Conservation (phyloP, 2,329 filamentous ascomycete species). For the Xylaria sp. region DNA sequence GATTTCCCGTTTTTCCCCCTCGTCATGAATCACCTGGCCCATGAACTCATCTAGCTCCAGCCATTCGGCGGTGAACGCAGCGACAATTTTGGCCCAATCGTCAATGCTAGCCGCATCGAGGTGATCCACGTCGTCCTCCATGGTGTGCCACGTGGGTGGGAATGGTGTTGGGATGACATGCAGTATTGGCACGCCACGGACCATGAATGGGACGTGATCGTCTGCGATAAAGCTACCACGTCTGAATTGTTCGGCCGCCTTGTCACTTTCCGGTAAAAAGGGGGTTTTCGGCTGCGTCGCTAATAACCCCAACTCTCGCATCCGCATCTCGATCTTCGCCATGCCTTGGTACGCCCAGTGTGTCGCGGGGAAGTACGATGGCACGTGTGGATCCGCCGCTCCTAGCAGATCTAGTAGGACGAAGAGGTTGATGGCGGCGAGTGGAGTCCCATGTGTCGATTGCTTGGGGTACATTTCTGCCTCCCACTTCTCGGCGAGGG, state of each 20-base stretch:
- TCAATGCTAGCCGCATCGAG: conserved; percentile 81
- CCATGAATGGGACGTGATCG: conserved; percentile 92
- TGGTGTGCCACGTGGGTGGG: conserved; percentile 85
- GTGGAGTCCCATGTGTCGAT: conserved; percentile 77
- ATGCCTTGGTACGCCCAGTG: conserved; percentile 92
- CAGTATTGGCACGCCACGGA: conserved; percentile 84
- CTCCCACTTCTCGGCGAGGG: conserved; percentile 87
- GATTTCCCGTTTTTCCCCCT: conserved; percentile 32
- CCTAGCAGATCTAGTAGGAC: conserved; percentile 92
- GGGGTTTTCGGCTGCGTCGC: conserved; percentile 54
- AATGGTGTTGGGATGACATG: conserved; percentile 90
- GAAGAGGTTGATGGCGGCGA: conserved; percentile 87
- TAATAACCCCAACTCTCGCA: conserved; percentile 73
- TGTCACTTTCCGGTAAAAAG: conserved; percentile 75
- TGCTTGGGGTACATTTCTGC: conserved; percentile 71
- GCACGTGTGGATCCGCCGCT: conserved; percentile 72
- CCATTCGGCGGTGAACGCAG: conserved; percentile 90
- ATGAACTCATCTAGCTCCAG: conserved; percentile 72
- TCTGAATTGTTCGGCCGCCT: conserved; percentile 59
- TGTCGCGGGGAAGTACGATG: conserved; percentile 88
- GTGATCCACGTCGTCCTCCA: conserved; percentile 84
- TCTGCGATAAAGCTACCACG: conserved; percentile 71
- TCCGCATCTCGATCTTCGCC: conserved; percentile 76
- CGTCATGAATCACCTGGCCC: conserved; percentile 20
- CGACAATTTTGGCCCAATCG: conserved; percentile 88